These are phyloP conservation scores for Copromyces sp. DNA, from an alignment of 495 filamentous ascomycete species.

Conservation along the genomic window DNA sequence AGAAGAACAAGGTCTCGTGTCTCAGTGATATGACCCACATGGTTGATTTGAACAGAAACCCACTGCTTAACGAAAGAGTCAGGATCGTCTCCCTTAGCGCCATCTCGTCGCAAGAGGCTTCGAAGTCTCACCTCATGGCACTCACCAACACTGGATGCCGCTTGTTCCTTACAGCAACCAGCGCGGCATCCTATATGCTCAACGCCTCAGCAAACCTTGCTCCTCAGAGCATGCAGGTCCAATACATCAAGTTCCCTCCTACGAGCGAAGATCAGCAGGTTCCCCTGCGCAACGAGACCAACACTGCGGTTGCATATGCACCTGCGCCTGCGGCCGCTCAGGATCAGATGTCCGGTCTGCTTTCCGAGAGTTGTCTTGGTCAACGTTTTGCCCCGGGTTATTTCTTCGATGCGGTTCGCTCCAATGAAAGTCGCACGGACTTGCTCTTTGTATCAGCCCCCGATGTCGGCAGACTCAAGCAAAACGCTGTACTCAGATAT, in stretches of 20 bases:
- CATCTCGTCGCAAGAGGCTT: conserved; percentile 70
- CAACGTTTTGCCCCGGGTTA: conserved; percentile 76
- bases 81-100: conserved; percentile 74
- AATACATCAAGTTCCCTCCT: conserved; percentile 85
- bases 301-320: conserved; percentile 15
- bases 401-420: conserved; percentile 68
- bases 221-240: conserved; percentile 92
- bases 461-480: conserved; percentile 71
- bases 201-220: conserved; percentile 48
- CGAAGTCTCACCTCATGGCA: conserved; percentile 78
- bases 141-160: conserved; percentile 85
- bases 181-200: conserved; percentile 58
- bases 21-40: conserved; percentile 67
- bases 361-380: conserved; percentile 25
- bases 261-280: conserved; percentile 12
- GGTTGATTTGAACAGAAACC: conserved; percentile 45
- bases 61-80: conserved; percentile 56
- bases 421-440: conserved; percentile 41
- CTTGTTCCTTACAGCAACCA: conserved; percentile 83
- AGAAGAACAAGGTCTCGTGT: conserved; percentile 43
- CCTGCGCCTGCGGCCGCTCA: neutral
- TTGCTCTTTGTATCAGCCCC: conserved; percentile 75
- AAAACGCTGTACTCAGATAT: conserved; percentile 34
- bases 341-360: neutral
- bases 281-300: conserved; percentile 13